Percentiles rank a stretch among this genome's conserved stretches.
These are phyloP conservation scores for Penicillium capsulatum DNA, from an alignment of 2,329 filamentous ascomycete species.

Conservation along the genomic window DNA sequence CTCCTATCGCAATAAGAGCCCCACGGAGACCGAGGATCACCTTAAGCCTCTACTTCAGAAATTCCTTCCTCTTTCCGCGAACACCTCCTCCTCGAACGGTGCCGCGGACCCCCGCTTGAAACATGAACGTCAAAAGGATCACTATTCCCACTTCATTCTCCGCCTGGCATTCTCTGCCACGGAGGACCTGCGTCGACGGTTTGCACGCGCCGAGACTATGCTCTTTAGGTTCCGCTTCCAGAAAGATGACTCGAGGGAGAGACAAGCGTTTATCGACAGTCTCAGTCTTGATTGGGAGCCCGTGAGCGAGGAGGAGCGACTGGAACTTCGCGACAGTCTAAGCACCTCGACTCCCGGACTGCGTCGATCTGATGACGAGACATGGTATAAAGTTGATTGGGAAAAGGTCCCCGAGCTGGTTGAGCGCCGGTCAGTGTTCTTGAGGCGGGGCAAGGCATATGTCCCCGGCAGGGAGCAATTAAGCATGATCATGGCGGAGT, in stretches of 20 bases:
- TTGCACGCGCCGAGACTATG: constrained; percentile 80
- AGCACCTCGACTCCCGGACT: constrained; percentile 52
- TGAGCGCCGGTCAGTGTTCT: constrained; percentile 69
- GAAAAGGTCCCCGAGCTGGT: constrained; percentile 86
- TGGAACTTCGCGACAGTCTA: constrained; percentile 59
- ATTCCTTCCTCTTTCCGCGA: constrained; percentile 74
- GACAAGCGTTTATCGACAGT: constrained; percentile 68
- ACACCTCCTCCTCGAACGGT: constrained; percentile 58
- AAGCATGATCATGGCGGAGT: constrained; percentile 86
- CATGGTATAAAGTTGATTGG: constrained; percentile 97
- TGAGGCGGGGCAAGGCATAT: constrained; percentile 81
- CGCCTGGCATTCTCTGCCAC: constrained; percentile 88
- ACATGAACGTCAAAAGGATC: constrained; percentile 82
- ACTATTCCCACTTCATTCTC: constrained; percentile 97
- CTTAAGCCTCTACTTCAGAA: constrained; percentile 86
- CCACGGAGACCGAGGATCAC: constrained; percentile 74
- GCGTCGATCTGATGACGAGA: constrained; percentile 65
- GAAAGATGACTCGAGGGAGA: constrained; percentile 69
- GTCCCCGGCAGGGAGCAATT: constrained; percentile 83
- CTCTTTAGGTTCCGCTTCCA: constrained; percentile 80
- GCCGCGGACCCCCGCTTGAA: constrained; percentile 52
- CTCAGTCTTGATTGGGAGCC: constrained; percentile 81
- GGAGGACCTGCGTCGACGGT: constrained; percentile 82
- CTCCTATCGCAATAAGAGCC: constrained; percentile 84
- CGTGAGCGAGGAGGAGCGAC: constrained; percentile 75